Base-by-base conservation (phyloP, 2,329 filamentous ascomycete species). In the Trichocomaceae sp. region DNA sequence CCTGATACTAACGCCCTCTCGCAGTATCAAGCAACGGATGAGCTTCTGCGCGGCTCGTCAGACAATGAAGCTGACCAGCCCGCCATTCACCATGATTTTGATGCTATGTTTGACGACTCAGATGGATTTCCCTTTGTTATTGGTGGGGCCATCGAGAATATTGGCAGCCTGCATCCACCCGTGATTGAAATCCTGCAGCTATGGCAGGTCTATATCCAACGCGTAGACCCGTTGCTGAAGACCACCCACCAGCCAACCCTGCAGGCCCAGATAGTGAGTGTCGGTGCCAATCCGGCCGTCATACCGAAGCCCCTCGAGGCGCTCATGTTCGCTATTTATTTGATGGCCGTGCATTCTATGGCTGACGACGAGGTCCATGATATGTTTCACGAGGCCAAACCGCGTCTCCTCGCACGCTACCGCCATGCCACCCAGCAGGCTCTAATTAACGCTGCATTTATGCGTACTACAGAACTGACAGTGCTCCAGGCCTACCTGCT, bases 131-230 rank as follows among this genome's bases (percentile, higher is more conserved):
- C 23, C 3, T 26, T 26, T 26, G 23, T 26, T 7, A 7, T 26
- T 26, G 23, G 23, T 26, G 23, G 23, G 7, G 7, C 4, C 23
- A 26, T 26, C 7, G 23, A 26, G 23, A 26, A 26, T 26, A 26
- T 26, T 26, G 23, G 23, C 23, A 26, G 23, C 23, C 7, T 26
- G 23, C 52, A 48, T 47, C 52, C 52, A 33, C 4, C 17, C 15
- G n/a, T 45, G 4, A 13, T 22, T 15, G 35, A 7, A 10, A 17
- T 44, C 35, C n/a, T 54, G 23, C 37, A 48, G 17, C 37, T 54
- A 31, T 54, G 52, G 52, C 52, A 54, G 15, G 42, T 47, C 23
- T 49, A 49, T 47, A 10, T 54, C 9, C 45, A 54, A 29, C 42
- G 33, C 26, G 29, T 54, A n/a, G 17, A 54, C 37, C 46, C 46